Base-by-base conservation (phyloP, 305 asterid genomes). In the Rubia peregrina region DNA sequence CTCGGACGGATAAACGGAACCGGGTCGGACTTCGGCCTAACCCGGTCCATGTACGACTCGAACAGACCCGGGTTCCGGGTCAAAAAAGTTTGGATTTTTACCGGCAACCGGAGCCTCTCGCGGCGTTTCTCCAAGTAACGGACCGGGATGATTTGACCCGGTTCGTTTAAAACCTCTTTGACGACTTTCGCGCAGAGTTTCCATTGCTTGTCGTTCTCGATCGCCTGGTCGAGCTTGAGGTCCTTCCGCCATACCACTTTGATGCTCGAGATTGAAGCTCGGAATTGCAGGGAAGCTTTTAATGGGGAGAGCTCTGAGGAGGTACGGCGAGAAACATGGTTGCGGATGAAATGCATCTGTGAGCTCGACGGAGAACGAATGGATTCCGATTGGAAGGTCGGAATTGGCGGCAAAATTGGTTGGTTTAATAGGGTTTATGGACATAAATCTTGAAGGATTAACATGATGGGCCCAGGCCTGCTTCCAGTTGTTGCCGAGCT, bases 161-260 rank as follows among this genome's bases (percentile, higher is more conserved):
- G 99, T 74, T 94, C 98, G 79, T 94, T 94, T 33, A 91, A 53
- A 24, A 94, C 96, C 82, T 89, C 99, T 53, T 85, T 83, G 68
- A 89, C 96, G 38, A 91, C 89, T 59, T 89, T 86, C 12, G 86
- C 81, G 65, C 92, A 88, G 61, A 84, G 93, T 70, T 90, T 83
- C 93, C 96, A 91, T 77, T 79, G 83, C 76, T 90, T 93, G 82
- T 91, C 96, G 81, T 87, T 80, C 70, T 90, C 86, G 74, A 93
- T 91, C n/a, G 96, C 96, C 79, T 85, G 88, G 86, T 91, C 98
- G 77, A 91, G 90, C 21, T 81, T 84, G 33, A 61, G 77, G 75
- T 94, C 99, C 83, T 89, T 91, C 22, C 91, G 88, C 98, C 99
- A 87, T 2, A 72, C 83, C 7, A 91, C 94, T 82, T 87, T 89